Percentiles rank a stretch among this genome's conserved stretches.
phyloP scores from a whole-genome alignment of 139 green algal species.

The Astrephomene gubernaculifera region DNA sequence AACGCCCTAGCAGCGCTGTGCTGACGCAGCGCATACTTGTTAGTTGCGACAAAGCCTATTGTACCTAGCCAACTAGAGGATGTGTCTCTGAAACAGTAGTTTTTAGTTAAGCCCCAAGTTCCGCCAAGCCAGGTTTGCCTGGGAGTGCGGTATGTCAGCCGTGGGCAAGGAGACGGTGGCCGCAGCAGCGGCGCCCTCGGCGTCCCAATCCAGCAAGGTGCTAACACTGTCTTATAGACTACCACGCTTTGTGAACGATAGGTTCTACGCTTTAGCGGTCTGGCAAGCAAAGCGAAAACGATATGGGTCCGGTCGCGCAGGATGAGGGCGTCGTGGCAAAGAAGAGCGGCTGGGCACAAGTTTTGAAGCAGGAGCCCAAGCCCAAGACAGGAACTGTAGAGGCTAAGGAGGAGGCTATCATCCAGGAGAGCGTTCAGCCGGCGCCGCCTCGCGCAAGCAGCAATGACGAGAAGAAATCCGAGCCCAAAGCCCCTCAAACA shows the following conservation, averaged over 20 bases:
- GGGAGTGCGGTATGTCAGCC: slow-evolving; percentile 31
- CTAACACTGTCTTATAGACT: too few relatives aligned
- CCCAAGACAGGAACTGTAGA: not conserved
- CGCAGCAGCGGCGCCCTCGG: slow-evolving; percentile 1
- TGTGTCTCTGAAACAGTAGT: too few relatives aligned
- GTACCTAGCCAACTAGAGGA: too few relatives aligned
- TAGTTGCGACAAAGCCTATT: too few relatives aligned
- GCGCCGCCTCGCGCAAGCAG: slow-evolving; percentile 8
- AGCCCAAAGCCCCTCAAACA: not conserved
- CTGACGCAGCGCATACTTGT: too few relatives aligned
- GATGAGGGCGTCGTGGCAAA: slow-evolving; percentile 3
- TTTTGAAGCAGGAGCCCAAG: slow-evolving; percentile 17
- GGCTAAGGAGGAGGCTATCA: not conserved
- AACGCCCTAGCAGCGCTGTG: too few relatives aligned
- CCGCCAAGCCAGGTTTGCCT: slow-evolving; percentile 11
- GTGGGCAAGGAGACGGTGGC: slow-evolving; percentile 26
- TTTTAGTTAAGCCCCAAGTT: not conserved
- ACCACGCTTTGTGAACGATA: too few relatives aligned
- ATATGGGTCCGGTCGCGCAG: too few relatives aligned
- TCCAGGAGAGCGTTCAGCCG: not conserved
- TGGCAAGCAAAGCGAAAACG: too few relatives aligned
- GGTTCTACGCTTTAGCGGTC: too few relatives aligned
- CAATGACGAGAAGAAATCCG: slow-evolving; percentile 16
- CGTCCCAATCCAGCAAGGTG: slow-evolving; percentile 10
- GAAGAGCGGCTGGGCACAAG: slow-evolving; percentile 21